Evolutionary conservation across 305 asterid genomes (phyloP), one percentile per base, ranked within the genome.

Genomic region (Solanum chacoense): DNA sequence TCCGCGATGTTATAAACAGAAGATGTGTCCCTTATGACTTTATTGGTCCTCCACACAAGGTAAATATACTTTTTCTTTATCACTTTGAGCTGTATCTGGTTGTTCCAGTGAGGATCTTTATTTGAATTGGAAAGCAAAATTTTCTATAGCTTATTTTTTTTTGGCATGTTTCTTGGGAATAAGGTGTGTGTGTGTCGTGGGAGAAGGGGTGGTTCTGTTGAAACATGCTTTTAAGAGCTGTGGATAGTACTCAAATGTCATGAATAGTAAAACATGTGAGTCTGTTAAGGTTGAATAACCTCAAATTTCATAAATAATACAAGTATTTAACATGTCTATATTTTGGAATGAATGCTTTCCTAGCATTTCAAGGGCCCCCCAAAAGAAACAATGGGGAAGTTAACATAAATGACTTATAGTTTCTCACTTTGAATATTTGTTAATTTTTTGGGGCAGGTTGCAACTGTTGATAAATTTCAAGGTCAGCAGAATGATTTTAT

Each of bases 381-480:
- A 18, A 12, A 31, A 83, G 10, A 11, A 29, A 83, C 86, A 29
- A 45, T 29, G 72, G 73, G 36, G 72, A 11, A 83, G 29, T 45
- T 81, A 31, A 29, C 24, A 59, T 50, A 11, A 45, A 83, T 83
- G 73, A 37, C 65, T 83, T 6, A 31, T 50, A 32, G 73, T 83
- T 83, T 83, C 71, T 81, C 73, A 55, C 87, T 83, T 38, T 31
- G 87, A 83, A 80, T 80, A 59, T 20, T 9, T 81, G 71, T 31
- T 75, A 75, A 76, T 55, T 11, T 83, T 83, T 83, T 50, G 87
- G 38, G 90, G 90, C 90, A 97, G 99, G 98, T 97, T 86, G 42
- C 98, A 28, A 97, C 99, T 86, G 99, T 97, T 24, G 99, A 97
- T 90, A 97, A 97, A 92, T 97, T 97, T 93, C 99, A 96, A 95